These are phyloP conservation scores for Pleurotus tuber-regium DNA, from an alignment of 768 basidiomycete species.

Conservation along the genomic window DNA sequence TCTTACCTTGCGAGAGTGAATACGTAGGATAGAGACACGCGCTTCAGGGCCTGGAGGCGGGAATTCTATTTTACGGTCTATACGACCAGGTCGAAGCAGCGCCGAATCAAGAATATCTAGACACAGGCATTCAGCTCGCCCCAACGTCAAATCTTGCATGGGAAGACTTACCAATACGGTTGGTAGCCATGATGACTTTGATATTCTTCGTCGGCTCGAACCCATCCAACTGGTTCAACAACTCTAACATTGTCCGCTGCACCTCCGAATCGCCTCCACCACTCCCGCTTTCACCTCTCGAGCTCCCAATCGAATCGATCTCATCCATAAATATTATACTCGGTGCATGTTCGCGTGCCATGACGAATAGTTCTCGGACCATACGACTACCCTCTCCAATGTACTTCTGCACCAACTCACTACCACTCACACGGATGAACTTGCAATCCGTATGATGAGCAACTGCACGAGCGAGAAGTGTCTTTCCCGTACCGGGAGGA, in stretches of 20 bases:
- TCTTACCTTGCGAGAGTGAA: conserved; percentile 88
- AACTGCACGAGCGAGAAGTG: conserved; percentile 89
- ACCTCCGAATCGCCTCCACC: conserved; percentile 88
- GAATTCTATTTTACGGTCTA: conserved; percentile 97
- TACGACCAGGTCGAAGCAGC: conserved; percentile 89
- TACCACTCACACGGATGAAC: conserved; percentile 94
- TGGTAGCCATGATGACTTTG: conserved; percentile 95
- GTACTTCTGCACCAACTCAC: conserved; percentile 96
- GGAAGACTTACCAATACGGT: conserved; percentile 75
- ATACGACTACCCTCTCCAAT: conserved; percentile 96
- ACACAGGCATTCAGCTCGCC: not conserved
- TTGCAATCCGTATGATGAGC: conserved; percentile 98
- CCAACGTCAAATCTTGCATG: not conserved
- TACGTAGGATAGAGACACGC: conserved; percentile 93
- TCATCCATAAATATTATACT: conserved; percentile 99
- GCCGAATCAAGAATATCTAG: conserved; percentile 93
- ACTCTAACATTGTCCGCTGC: conserved; percentile 87
- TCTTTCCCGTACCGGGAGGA: conserved; percentile 96
- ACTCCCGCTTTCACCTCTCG: conserved; percentile 88
- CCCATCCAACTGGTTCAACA: conserved; percentile 86
- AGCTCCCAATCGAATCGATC: conserved; percentile 96
- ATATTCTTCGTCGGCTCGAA: conserved; percentile 98
- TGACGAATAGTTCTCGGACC: conserved; percentile 97
- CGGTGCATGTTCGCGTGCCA: conserved; percentile 96
- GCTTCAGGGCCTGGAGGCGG: conserved; percentile 97